Evolutionary conservation across 768 basidiomycete species (phyloP).

Genomic region (Fomitopsis pulvina): DNA sequence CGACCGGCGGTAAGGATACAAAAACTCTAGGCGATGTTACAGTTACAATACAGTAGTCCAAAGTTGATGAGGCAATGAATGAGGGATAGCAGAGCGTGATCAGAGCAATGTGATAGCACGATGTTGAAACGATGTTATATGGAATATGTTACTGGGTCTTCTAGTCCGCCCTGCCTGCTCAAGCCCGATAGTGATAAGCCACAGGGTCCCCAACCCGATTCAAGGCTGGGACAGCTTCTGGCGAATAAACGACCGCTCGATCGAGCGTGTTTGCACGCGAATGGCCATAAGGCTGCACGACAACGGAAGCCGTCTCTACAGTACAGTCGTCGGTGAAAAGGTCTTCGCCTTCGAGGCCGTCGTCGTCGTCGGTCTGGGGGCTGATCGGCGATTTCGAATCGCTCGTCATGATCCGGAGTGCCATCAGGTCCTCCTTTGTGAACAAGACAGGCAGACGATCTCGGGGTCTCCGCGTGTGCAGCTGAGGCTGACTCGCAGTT

Average conservation of each 20-base stretch:
- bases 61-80: not conserved
- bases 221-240: not conserved
- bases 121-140: not conserved
- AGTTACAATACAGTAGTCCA: not conserved
- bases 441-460: not conserved
- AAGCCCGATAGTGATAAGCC: no score
- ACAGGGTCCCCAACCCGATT: not conserved
- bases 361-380: not conserved
- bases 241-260: not conserved
- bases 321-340: not conserved
- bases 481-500: not conserved
- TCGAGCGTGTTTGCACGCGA: not conserved
- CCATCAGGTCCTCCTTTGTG: not conserved
- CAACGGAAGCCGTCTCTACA: not conserved
- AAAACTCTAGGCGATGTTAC: not conserved
- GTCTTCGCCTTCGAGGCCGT: not conserved
- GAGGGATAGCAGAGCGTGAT: not conserved
- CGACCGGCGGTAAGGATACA: not conserved
- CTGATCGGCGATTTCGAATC: not conserved
- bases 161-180: no score
- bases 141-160: no score
- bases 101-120: not conserved
- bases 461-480: not conserved
- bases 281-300: conserved; percentile 1
- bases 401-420: not conserved